Evolutionary conservation across 2,329 filamentous ascomycete species (phyloP).

Genomic region (Alternaria sp.): DNA sequence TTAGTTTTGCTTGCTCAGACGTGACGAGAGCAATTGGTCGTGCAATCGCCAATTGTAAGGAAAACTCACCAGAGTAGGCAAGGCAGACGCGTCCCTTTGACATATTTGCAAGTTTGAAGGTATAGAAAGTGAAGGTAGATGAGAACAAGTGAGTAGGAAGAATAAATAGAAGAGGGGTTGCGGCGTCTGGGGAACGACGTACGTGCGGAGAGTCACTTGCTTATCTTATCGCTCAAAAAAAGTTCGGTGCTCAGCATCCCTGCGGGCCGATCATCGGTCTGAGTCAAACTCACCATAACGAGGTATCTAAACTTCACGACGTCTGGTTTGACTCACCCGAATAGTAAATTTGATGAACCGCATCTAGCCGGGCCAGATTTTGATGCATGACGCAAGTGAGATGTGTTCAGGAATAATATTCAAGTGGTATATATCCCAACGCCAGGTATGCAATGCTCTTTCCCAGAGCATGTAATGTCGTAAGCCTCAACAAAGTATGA

Average conservation of each 20-base stretch:
- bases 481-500: conserved; percentile 5
- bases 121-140: conserved; percentile 12
- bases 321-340: background rate
- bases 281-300: background rate
- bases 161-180: conserved; percentile 19
- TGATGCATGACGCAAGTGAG: background rate
- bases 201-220: conserved; percentile 18
- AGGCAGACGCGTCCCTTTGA: conserved; percentile 58
- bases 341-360: background rate
- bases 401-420: conserved; percentile 4
- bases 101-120: conserved; percentile 33
- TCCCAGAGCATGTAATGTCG: background rate
- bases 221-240: conserved; percentile 30
- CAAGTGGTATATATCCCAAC: conserved; percentile 15
- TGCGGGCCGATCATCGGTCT: conserved; percentile 34
- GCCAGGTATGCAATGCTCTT: conserved; percentile 20
- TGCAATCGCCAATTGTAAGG: too few relatives aligned
- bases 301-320: background rate
- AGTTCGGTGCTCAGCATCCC: conserved; percentile 19
- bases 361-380: background rate
- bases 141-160: background rate
- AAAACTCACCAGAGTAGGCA: conserved; percentile 55
- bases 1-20: conserved; percentile 27
- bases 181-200: conserved; percentile 23
- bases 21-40: background rate